Evolutionary conservation across 2,329 filamentous ascomycete species (phyloP), one percentile per base, ranked within the genome.

Genomic region (Piedraia hortae): DNA sequence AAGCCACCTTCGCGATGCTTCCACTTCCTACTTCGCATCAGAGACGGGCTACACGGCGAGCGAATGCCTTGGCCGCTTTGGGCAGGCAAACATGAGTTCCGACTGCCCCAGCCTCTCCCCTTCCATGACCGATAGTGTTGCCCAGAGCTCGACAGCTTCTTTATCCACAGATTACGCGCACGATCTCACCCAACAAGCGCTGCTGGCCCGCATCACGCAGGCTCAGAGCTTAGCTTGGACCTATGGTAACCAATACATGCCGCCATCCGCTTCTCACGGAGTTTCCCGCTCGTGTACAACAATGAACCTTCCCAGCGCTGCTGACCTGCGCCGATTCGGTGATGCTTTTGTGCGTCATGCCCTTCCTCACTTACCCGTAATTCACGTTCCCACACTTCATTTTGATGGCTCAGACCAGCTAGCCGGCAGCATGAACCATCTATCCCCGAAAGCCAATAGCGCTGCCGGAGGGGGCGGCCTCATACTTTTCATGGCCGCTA

Each of bases 351-450:
- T 93, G 37, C 66, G 67, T 31, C 89, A 75, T 43, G 90, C 89
- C 45, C 80, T 91, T 40, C 82, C 82, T 11, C 82, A 93, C 43
- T 48, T 90, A 28, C 82, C 85, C n/a, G 90, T 93, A 45, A 53
- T 90, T 28, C 82, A 93, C 46, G 63, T 90, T 33, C 69, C 80
- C 23, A 90, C 82, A 9, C 54, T 93, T 30, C 78, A 78, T 18
- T 91, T 93, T 48, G 77, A 90, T 62, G 73, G 22, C 59, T 72
- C 22, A 56, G 70, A 20, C 64, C 64, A 32, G n/a, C n/a, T n/a
- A n/a, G n/a, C n/a, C n/a, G 61, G 48, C 28, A 58, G 56, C 21
- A 39, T 63, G 28, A 21, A 28, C 45, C 52, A 12, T 9, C 12
- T 21, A 10, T 14, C 12, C 10, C 12, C 29, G 39, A 59, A 48